Evolutionary conservation across 2,329 filamentous ascomycete genomes (phyloP), one percentile per base, ranked within the genome.

Genomic region (Alternaria burnsii): DNA sequence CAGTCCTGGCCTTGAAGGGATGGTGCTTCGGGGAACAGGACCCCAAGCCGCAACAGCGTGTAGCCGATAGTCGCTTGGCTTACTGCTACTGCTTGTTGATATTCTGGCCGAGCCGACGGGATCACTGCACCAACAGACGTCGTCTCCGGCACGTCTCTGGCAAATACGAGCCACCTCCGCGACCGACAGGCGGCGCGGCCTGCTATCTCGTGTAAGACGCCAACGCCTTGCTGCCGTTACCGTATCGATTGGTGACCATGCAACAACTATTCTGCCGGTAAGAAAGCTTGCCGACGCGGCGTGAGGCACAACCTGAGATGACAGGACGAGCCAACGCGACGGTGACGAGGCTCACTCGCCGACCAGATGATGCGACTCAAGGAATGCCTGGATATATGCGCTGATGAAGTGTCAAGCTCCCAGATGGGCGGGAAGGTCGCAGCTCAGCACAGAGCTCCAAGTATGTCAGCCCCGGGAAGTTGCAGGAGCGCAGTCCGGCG

Each of bases 91-190:
- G 32, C 16, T 36, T 34, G 32, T 11, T 34, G 3, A 30, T 30
- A 34, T 48, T 48, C 46, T 50, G 34, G 34, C 55, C 68, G 66
- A 70, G 58, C 68, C 65, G 66, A 63, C 64, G 66, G 64, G 11
- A 34, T 12, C 32, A 52, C 55, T 57, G 50, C 22, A 42, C 56
- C 61, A 24, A 34, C 32, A 34, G 58, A 63, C 56, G 16, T 38
- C 14, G 32, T 56, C 36, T 54, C 58, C 62, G 64, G 59, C 44
- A 56, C 36, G 51, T 58, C 6, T 66, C 26, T 58, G 24, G 32
- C 12, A 18, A 34, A 34, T 34, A 14, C 30, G 48, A 41, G 54
- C 43, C 36, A 36, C 48, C n/a, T 32, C 55, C 53, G 48, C 47
- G 20, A 38, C 62, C 43, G 41, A 22, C 58, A 41, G 54, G 26